Evolutionary conservation across 116 monocot genomes (phyloP).

Genomic region (Cymodocea nodosa): DNA sequence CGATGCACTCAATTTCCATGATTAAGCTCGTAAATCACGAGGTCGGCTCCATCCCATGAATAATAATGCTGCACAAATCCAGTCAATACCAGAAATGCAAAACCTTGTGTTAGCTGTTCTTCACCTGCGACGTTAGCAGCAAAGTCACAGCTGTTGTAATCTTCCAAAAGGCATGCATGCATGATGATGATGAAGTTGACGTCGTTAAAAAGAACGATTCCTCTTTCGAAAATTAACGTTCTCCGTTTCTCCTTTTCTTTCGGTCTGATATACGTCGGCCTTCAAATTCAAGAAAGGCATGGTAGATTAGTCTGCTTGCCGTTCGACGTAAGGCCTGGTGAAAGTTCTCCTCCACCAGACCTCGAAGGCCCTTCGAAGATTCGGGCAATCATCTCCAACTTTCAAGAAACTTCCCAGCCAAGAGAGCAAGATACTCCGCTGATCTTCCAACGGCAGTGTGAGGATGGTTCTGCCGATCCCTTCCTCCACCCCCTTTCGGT

Average conservation of each 20-base stretch:
- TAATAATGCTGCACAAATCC: too few species aligned
- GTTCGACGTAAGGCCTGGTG: constrained; percentile 71
- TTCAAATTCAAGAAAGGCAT: constrained; percentile 7
- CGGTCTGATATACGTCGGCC: background rate
- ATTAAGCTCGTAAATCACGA: too few species aligned
- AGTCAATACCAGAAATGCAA: too few species aligned
- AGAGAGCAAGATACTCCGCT: constrained; percentile 75
- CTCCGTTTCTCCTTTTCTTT: background rate
- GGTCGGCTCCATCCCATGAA: too few species aligned
- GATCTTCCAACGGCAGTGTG: constrained; percentile 89
- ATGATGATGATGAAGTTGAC: too few species aligned
- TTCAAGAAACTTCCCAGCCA: constrained; percentile 94
- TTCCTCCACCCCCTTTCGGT: constrained; percentile 88
- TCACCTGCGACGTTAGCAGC: too few species aligned
- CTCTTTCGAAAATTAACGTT: too few species aligned
- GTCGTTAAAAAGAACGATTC: too few species aligned
- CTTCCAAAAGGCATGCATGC: background rate
- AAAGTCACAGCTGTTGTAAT: too few species aligned
- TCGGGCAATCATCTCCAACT: constrained; percentile 83
- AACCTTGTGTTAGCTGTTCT: too few species aligned
- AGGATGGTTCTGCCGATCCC: constrained; percentile 94
- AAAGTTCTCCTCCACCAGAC: constrained; percentile 99
- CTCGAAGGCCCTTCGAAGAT: constrained; percentile 94
- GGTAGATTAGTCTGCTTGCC: constrained; percentile 23
- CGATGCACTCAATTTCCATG: too few species aligned